Conservation (phyloP, 192 early-diverging fungal genomes). For the Funneliformis geosporum region DNA sequence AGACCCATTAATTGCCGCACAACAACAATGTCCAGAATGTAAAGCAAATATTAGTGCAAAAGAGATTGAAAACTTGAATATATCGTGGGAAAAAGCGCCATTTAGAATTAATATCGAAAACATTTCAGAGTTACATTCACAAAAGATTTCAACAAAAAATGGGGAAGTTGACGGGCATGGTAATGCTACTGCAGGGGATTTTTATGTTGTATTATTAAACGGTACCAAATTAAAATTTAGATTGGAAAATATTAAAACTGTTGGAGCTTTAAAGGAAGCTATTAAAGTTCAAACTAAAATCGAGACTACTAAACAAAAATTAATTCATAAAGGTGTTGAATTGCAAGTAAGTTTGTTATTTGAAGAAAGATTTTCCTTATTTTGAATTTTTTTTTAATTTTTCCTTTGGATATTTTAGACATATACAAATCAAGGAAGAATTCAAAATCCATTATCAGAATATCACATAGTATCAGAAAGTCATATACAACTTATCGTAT, state of each 20-base stretch:
- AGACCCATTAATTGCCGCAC: not conserved
- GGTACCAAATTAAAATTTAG: conserved; percentile 24
- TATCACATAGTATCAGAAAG: conserved; percentile 27
- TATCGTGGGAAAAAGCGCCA: conserved; percentile 18
- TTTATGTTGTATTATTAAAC: conserved; percentile 35
- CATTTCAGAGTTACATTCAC: not conserved
- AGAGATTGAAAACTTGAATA: not conserved
- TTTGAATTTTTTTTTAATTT: not conserved
- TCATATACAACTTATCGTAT: conserved; percentile 33
- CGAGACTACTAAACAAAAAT: conserved; percentile 31
- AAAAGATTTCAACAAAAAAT: not conserved
- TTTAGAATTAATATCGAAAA: conserved; percentile 23
- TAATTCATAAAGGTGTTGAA: conserved; percentile 23
- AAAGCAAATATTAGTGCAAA: not conserved
- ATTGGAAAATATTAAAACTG: not conserved
- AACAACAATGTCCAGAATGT: conserved; percentile 25
- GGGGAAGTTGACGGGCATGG: conserved; percentile 1
- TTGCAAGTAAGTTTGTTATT: conserved; percentile 22
- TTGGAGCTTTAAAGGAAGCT: conserved; percentile 10
- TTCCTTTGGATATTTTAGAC: not conserved
- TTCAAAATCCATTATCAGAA: not conserved
- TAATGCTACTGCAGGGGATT: not conserved
- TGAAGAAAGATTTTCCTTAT: not conserved
- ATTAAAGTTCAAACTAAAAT: conserved; percentile 9
- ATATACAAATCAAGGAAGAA: not conserved